Percentiles rank a stretch among this genome's conserved stretches.
Evolutionary conservation across 2,329 filamentous ascomycete species (phyloP).

Genomic region (Zarea fungicola): DNA sequence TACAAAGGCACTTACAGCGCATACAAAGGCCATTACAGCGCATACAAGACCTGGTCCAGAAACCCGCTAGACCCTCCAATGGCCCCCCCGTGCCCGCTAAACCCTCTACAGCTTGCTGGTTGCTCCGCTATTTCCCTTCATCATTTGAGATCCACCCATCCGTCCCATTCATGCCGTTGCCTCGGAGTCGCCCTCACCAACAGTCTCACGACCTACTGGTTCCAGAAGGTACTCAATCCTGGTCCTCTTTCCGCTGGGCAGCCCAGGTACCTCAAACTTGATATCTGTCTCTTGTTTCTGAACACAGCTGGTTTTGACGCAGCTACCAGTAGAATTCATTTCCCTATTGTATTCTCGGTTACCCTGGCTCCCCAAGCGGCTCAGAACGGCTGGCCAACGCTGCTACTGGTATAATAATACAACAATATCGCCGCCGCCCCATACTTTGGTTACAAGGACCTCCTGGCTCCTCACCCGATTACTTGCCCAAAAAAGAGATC

Average conservation of each 20-base stretch:
- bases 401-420: no score
- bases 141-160: conserved; percentile 9
- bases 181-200: conserved; percentile 5
- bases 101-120: background rate
- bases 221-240: background rate
- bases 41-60: no score
- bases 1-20: no score
- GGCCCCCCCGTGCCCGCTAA: background rate
- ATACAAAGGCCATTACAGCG: no score
- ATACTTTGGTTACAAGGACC: conserved; percentile 2
- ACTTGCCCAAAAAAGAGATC: background rate
- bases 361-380: no score
- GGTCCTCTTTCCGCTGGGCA: background rate
- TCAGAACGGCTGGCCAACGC: no score
- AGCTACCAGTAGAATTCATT: no score
- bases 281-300: no score
- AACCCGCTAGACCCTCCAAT: no score
- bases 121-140: conserved; percentile 10
- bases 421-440: conserved; percentile 1
- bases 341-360: no score
- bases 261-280: no score
- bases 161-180: background rate
- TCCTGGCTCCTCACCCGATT: conserved; percentile 9
- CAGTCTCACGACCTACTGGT: background rate
- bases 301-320: no score